A percentile compares a stretch with the other conserved stretches of the same genome.
These are phyloP conservation scores for Leptographium procerum DNA, from an alignment of 2,329 filamentous ascomycete species.

Conservation along the genomic window DNA sequence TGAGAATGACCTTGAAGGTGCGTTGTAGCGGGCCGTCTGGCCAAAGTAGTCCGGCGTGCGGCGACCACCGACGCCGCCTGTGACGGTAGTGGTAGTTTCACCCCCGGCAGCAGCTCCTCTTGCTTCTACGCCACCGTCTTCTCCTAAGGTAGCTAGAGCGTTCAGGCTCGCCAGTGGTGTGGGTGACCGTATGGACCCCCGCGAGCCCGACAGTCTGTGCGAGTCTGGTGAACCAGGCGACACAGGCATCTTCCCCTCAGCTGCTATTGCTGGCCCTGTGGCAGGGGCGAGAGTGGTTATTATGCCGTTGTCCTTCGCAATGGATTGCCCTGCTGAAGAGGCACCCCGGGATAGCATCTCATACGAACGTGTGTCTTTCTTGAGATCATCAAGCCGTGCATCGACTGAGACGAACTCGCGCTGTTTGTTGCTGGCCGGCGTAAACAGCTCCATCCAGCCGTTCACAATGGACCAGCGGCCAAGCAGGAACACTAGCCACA, in stretches of 20 bases:
- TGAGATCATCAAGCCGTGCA: constrained; percentile 47
- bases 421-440: constrained; percentile 34
- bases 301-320: constrained; percentile 22
- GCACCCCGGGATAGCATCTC: constrained; percentile 61
- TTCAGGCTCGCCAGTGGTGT: neutral
- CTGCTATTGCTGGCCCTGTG: neutral
- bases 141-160: neutral
- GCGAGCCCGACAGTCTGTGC: neutral
- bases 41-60: constrained; percentile 46
- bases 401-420: constrained; percentile 86
- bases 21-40: constrained; percentile 40
- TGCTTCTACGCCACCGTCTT: neutral
- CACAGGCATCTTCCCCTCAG: neutral
- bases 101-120: neutral
- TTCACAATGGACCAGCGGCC: constrained; percentile 74
- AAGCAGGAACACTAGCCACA: constrained; percentile 76
- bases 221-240: neutral
- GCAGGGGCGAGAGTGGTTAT: constrained; percentile 28
- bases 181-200: neutral
- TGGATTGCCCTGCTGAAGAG: constrained; percentile 5
- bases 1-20: constrained; percentile 44
- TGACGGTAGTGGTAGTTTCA: neutral
- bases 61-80: constrained; percentile 21
- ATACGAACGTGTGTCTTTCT: constrained; percentile 58
- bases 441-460: constrained; percentile 65